These are phyloP conservation scores for Cercospora beticola DNA, from an alignment of 2,329 filamentous ascomycete species.

Conservation along the genomic window DNA sequence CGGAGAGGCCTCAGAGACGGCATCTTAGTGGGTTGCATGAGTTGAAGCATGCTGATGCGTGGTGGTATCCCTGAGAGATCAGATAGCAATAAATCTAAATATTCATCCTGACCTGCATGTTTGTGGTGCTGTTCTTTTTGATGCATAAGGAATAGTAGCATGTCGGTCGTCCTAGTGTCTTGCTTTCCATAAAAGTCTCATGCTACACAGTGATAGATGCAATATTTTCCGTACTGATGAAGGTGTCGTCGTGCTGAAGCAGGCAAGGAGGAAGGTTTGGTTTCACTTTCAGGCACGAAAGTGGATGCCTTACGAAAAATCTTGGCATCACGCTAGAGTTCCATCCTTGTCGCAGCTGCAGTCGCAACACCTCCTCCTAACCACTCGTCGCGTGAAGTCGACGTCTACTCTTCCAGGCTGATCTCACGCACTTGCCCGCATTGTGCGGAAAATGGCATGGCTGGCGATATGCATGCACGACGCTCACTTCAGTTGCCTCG, in stretches of 20 bases:
- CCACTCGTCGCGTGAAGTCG: neutral
- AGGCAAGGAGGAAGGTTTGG: neutral
- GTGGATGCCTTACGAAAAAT: neutral
- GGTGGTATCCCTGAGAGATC: neutral
- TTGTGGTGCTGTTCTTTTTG: neutral
- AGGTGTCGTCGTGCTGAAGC: neutral
- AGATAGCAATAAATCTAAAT: neutral
- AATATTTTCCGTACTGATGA: neutral
- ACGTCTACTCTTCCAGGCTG: neutral
- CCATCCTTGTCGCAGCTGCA: neutral
- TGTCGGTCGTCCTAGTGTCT: neutral
- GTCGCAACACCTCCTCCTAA: neutral
- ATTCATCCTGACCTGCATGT: neutral
- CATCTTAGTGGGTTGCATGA: neutral
- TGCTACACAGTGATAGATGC: neutral
- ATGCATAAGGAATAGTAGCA: neutral
- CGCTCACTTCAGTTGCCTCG: neutral
- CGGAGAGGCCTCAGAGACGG: neutral
- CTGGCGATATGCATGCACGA: neutral
- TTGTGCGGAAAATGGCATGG: neutral
- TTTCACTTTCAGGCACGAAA: neutral
- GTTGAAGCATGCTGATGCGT: neutral
- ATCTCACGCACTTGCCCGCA: neutral
- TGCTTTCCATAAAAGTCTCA: neutral
- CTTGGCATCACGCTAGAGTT: neutral